Evolutionary conservation across 2,329 filamentous ascomycete species (phyloP).

Genomic region (Alternaria gansuensis): DNA sequence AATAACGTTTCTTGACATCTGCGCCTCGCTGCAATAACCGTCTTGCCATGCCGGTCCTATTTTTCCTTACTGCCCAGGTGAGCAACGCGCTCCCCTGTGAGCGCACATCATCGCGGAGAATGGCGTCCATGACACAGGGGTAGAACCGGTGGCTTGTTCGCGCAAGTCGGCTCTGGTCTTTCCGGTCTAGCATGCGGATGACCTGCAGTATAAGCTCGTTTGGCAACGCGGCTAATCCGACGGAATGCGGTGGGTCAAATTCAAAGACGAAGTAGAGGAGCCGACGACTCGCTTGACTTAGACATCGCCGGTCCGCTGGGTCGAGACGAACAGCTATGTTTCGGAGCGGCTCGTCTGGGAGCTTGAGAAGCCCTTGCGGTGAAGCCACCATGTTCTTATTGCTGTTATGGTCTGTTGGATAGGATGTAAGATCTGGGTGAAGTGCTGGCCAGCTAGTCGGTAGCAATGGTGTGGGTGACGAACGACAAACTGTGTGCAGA

Average conservation of each 20-base stretch:
- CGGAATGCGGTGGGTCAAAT: not conserved
- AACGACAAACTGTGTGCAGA: too few relatives aligned
- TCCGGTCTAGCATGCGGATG: not conserved
- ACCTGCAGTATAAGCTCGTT: not conserved
- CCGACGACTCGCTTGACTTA: not conserved
- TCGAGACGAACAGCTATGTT: not conserved
- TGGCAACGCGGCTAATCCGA: not conserved
- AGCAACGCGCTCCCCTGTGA: not conserved
- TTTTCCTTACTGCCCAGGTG: not conserved
- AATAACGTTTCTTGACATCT: not conserved
- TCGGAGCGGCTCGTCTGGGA: not conserved
- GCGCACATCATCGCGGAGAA: not conserved
- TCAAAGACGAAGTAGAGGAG: not conserved
- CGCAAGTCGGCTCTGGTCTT: not conserved
- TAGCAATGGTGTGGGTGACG: not conserved
- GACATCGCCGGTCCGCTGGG: not conserved
- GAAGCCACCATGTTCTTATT: not conserved
- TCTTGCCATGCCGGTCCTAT: not conserved
- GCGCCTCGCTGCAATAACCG: not conserved
- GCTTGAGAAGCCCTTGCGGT: not conserved
- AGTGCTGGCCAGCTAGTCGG: too few relatives aligned
- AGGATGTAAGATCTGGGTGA: too few relatives aligned
- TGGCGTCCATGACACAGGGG: not conserved
- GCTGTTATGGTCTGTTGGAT: too few relatives aligned
- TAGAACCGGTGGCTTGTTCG: not conserved